These are phyloP conservation scores for Bathelium albidoporum DNA, from an alignment of 495 filamentous ascomycete species.

Conservation along the genomic window DNA sequence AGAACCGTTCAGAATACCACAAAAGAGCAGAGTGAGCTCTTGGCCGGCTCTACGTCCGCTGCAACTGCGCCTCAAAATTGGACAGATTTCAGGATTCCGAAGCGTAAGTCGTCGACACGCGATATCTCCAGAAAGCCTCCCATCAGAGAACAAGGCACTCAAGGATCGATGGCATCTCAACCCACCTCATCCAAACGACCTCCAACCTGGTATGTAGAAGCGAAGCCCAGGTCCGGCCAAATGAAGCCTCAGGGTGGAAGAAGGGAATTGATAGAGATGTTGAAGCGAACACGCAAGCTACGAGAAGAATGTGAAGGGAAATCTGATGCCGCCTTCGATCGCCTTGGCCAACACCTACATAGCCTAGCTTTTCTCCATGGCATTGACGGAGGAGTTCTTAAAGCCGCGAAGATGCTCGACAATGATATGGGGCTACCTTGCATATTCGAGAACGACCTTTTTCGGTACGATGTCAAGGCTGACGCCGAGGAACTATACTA, in stretches of 20 bases:
- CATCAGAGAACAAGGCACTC: no score
- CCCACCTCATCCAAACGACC: background rate
- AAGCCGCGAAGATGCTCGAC: constrained; percentile 26
- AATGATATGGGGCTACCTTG: constrained; percentile 26
- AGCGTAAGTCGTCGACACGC: no score
- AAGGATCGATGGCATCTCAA: background rate
- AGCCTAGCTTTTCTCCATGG: background rate
- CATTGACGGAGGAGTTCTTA: constrained; percentile 1
- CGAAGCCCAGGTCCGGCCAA: background rate
- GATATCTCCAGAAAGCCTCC: no score
- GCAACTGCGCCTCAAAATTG: background rate
- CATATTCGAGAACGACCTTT: constrained; percentile 28
- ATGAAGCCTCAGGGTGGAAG: background rate
- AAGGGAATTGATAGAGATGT: background rate
- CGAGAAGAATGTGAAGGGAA: background rate
- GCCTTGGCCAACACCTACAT: background rate
- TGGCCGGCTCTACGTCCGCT: background rate
- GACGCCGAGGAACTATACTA: constrained; percentile 34
- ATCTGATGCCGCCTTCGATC: background rate
- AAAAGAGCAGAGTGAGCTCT: background rate
- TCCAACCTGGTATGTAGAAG: background rate
- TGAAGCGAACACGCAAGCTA: background rate
- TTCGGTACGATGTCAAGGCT: constrained; percentile 35
- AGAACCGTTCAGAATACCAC: background rate
- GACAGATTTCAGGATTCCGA: background rate